Evolutionary conservation across 345 rosid genomes (phyloP).

Genomic region (Syzygium oleosum): DNA sequence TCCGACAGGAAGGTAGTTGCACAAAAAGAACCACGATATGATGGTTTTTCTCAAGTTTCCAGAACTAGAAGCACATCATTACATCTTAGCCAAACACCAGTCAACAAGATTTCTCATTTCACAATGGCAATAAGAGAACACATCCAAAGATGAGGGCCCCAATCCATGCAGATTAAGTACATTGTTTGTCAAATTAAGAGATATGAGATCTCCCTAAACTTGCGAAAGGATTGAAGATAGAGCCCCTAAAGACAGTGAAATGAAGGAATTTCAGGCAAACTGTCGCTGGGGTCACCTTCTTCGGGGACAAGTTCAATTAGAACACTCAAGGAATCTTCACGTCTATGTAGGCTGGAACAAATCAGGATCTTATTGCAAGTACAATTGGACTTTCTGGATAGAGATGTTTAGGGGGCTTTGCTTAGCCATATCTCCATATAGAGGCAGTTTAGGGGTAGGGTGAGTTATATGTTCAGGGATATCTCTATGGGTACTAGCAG

Average conservation of each 20-base stretch:
- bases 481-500: background rate
- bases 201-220: background rate
- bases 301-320: background rate
- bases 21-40: background rate
- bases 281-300: background rate
- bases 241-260: background rate
- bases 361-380: background rate
- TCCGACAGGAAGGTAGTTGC: background rate
- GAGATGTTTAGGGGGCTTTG: background rate
- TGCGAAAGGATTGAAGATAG: background rate
- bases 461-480: background rate
- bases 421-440: background rate
- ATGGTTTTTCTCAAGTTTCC: background rate
- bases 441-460: background rate
- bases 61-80: background rate
- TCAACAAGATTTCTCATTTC: background rate
- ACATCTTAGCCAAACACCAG: background rate
- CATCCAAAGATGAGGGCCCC: background rate
- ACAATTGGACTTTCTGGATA: background rate
- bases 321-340: background rate
- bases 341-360: background rate
- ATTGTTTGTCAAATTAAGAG: background rate
- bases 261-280: background rate
- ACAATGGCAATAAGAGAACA: background rate
- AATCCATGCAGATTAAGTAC: background rate